Conservation (phyloP, 352 stramenopile genomes). For the Blastocystis sp. region DNA sequence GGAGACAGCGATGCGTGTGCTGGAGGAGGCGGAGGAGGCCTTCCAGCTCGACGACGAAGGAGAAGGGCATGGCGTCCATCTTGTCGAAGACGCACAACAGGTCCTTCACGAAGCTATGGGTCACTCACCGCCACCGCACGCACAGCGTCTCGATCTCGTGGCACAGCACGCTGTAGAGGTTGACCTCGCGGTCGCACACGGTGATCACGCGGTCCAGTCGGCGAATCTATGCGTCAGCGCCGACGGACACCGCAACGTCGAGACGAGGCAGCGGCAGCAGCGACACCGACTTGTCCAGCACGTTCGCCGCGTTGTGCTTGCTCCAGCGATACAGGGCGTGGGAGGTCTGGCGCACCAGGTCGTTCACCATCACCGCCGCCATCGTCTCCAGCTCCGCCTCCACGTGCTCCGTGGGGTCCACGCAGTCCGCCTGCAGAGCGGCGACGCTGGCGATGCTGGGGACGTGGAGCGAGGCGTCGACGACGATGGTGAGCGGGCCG, state of each 20-base stretch:
- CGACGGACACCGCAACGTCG: not conserved
- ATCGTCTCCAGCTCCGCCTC: not conserved
- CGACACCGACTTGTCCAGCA: not conserved
- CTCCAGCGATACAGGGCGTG: slow-evolving; percentile 8
- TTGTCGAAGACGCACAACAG: not conserved
- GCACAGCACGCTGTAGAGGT: not conserved
- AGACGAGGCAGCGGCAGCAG: not conserved
- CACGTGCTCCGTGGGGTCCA: not conserved
- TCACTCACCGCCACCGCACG: not conserved
- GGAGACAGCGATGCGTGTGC: not conserved
- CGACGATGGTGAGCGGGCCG: not conserved
- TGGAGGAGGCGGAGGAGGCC: not conserved
- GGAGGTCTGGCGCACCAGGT: not conserved
- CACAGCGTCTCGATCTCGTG: not conserved
- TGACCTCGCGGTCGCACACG: not conserved
- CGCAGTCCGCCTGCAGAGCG: not conserved
- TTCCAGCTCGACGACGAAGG: slow-evolving; percentile 2
- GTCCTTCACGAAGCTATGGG: slow-evolving; percentile 4
- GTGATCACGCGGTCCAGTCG: not conserved
- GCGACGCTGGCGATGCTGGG: no score
- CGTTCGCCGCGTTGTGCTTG: not conserved
- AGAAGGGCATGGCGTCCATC: not conserved
- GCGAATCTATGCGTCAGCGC: not conserved
- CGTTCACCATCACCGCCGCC: slow-evolving; percentile 3
- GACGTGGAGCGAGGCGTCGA: not conserved